Percentiles rank a stretch among this genome's conserved stretches.
Conservation (phyloP, 1,139 yeast species). For the Lodderomyces margitis region DNA sequence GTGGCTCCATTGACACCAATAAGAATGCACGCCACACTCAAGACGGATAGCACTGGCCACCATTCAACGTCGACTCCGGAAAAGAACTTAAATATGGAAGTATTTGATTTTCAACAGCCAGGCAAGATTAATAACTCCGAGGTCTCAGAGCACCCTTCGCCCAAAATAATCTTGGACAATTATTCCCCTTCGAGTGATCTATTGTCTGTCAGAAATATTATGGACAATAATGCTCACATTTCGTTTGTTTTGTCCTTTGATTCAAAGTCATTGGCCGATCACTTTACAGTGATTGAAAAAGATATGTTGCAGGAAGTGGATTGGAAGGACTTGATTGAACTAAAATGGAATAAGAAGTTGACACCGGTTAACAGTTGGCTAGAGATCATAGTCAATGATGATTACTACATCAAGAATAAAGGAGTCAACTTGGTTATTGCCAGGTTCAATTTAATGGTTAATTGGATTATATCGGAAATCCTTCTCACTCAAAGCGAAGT, state of each 20-base stretch:
- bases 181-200: conserved; percentile 32
- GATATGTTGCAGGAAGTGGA: conserved; percentile 84
- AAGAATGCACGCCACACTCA: conserved; percentile 5
- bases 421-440: conserved; percentile 87
- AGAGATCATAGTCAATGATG: conserved; percentile 64
- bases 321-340: conserved; percentile 85
- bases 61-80: conserved; percentile 5
- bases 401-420: conserved; percentile 45
- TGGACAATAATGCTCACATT: conserved; percentile 51
- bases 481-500: conserved; percentile 59
- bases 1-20: conserved; percentile 32
- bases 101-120: conserved; percentile 9
- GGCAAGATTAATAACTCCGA: neutral
- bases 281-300: conserved; percentile 80
- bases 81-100: neutral
- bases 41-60: neutral
- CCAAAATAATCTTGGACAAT: conserved; percentile 36
- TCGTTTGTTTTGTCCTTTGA: conserved; percentile 77
- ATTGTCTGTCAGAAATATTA: conserved; percentile 35
- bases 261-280: conserved; percentile 67
- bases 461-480: conserved; percentile 91
- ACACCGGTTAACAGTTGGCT: conserved; percentile 86
- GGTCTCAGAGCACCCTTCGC: conserved; percentile 19
- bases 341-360: conserved; percentile 68
- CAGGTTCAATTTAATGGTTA: conserved; percentile 83